Conservation (phyloP, 345 rosid species). For the Salix exigua region DNA sequence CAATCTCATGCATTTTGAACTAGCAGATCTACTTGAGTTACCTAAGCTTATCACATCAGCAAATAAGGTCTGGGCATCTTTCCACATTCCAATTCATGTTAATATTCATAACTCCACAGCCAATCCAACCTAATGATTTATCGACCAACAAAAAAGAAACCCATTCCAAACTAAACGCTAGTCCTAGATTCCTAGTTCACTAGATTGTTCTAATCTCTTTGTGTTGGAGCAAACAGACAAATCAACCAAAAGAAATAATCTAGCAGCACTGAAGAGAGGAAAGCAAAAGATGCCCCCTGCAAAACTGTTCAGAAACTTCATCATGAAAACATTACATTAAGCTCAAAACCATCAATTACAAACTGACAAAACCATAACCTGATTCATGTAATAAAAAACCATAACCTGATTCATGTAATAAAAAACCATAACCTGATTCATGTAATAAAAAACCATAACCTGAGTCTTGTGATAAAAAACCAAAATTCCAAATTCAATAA, state of each 20-base stretch:
- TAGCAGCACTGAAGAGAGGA: neutral
- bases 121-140: neutral
- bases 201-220: neutral
- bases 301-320: neutral
- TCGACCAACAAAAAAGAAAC: neutral
- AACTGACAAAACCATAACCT: neutral
- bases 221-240: neutral
- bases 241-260: neutral
- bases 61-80: neutral
- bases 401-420: too few relatives aligned
- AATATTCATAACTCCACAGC: neutral
- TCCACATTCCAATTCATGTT: neutral
- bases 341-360: neutral
- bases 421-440: too few relatives aligned
- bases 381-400: too few relatives aligned
- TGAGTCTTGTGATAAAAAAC: neutral
- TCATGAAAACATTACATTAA: neutral
- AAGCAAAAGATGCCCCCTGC: neutral
- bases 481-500: neutral
- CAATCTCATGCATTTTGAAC: neutral
- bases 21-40: neutral
- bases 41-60: neutral
- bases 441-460: neutral
- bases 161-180: neutral
- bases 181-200: neutral